phyloP scores from a whole-genome alignment of 2,329 filamentous ascomycete species.

The Zymoseptoria ardabiliae region DNA sequence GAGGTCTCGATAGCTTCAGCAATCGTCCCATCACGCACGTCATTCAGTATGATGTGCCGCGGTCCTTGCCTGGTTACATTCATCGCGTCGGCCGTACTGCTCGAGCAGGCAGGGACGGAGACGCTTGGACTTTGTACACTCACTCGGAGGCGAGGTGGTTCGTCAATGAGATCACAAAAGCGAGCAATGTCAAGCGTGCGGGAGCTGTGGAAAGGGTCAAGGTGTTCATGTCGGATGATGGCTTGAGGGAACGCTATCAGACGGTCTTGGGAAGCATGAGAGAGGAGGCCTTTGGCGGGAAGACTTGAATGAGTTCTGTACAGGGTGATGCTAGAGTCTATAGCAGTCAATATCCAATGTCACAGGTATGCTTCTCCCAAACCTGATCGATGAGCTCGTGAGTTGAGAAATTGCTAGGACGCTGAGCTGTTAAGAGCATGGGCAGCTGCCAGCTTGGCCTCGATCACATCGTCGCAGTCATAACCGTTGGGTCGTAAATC shows the following conservation, averaged over 20 bases:
- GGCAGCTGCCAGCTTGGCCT: constrained; percentile 19
- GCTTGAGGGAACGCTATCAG: constrained; percentile 37
- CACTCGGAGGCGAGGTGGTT: constrained; percentile 87
- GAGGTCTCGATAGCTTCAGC: constrained; percentile 62
- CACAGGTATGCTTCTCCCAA: not conserved
- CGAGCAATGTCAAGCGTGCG: constrained; percentile 43
- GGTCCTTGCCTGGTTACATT: constrained; percentile 73
- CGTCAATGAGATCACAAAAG: constrained; percentile 68
- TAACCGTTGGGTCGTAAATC: constrained; percentile 27
- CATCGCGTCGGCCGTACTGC: constrained; percentile 90
- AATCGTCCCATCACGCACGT: constrained; percentile 66
- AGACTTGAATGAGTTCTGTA: not conserved
- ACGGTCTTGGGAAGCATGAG: constrained; percentile 55
- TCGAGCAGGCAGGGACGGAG: constrained; percentile 65
- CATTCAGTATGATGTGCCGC: constrained; percentile 87
- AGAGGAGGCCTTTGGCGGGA: constrained; percentile 45
- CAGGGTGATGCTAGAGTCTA: not conserved
- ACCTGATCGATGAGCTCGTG: not conserved
- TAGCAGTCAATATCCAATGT: not conserved
- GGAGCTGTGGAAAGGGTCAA: constrained; percentile 38
- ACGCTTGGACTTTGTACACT: constrained; percentile 80
- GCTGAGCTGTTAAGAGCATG: not conserved
- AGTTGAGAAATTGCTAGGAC: not conserved
- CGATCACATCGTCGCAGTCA: constrained; percentile 22
- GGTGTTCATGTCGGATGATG: constrained; percentile 14